These are phyloP conservation scores for Trichoderma erinaceum DNA, from an alignment of 495 filamentous ascomycete species.

Conservation along the genomic window DNA sequence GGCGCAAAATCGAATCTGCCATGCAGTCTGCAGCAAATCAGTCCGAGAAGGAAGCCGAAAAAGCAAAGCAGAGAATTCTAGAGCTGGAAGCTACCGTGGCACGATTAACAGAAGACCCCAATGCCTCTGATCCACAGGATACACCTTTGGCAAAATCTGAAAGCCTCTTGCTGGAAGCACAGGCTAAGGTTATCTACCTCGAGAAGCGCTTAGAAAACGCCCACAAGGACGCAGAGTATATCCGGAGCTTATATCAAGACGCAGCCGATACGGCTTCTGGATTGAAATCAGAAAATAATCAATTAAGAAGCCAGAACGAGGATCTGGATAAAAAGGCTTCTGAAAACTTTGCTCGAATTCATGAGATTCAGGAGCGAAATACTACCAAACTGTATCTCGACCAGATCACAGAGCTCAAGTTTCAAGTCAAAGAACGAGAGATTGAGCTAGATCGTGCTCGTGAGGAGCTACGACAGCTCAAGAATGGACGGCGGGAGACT, in stretches of 20 bases:
- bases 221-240: slow-evolving; percentile 50
- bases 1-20: neutral
- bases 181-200: slow-evolving; percentile 16
- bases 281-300: slow-evolving; percentile 43
- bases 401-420: slow-evolving; percentile 48
- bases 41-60: neutral
- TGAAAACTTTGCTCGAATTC: slow-evolving; percentile 46
- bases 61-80: neutral
- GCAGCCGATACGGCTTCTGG: slow-evolving; percentile 51
- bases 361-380: slow-evolving; percentile 43
- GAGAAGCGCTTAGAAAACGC: slow-evolving; percentile 40
- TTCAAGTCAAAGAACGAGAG: slow-evolving; percentile 53
- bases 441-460: slow-evolving; percentile 43
- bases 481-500: slow-evolving; percentile 47
- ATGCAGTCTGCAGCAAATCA: neutral
- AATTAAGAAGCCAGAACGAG: slow-evolving; percentile 43
- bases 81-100: slow-evolving; percentile 13
- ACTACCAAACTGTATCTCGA: slow-evolving; percentile 25
- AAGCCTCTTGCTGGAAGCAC: slow-evolving; percentile 34
- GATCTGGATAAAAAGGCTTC: slow-evolving; percentile 44
- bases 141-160: slow-evolving; percentile 29
- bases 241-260: slow-evolving; percentile 56
- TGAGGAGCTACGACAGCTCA: slow-evolving; percentile 33
- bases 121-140: slow-evolving; percentile 9
- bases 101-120: slow-evolving; percentile 5